A percentile compares a stretch with the other conserved stretches of the same genome.
These are phyloP conservation scores for Yarrowia bubula DNA, from an alignment of 805 yeast genomes.

Conservation along the genomic window DNA sequence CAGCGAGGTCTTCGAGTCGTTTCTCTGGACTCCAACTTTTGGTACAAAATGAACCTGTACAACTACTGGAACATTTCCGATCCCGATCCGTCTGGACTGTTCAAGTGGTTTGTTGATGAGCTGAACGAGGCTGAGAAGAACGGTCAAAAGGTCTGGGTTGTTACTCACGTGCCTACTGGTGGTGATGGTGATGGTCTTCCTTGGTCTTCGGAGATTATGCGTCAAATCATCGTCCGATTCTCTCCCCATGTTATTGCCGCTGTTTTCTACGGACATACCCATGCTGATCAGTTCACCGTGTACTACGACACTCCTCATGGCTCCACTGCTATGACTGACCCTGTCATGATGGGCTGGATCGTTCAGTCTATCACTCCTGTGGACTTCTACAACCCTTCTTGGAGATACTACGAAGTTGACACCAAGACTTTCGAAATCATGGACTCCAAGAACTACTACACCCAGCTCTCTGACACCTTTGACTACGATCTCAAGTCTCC, in stretches of 20 bases:
- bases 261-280: constrained; percentile 70
- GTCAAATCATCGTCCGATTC: constrained; percentile 60
- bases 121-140: constrained; percentile 54
- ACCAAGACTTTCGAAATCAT: constrained; percentile 56
- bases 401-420: constrained; percentile 72
- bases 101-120: constrained; percentile 60
- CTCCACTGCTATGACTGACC: constrained; percentile 39
- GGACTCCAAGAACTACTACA: constrained; percentile 58
- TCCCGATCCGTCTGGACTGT: constrained; percentile 62
- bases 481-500: constrained; percentile 6
- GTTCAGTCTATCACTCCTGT: constrained; percentile 66
- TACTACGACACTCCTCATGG: constrained; percentile 51
- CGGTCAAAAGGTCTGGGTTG: constrained; percentile 66
- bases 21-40: constrained; percentile 64
- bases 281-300: constrained; percentile 62
- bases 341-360: constrained; percentile 60
- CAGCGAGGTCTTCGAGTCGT: constrained; percentile 57
- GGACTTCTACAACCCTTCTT: constrained; percentile 60
- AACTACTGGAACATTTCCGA: constrained; percentile 48
- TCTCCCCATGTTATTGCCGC: constrained; percentile 68
- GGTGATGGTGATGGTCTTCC: constrained; percentile 56
- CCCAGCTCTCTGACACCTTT: constrained; percentile 55
- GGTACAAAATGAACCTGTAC: constrained; percentile 62
- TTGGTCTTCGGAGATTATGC: constrained; percentile 53
- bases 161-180: constrained; percentile 63